These are phyloP conservation scores for Lophiotrema nucula DNA, from an alignment of 495 filamentous ascomycete genomes.

Conservation along the genomic window DNA sequence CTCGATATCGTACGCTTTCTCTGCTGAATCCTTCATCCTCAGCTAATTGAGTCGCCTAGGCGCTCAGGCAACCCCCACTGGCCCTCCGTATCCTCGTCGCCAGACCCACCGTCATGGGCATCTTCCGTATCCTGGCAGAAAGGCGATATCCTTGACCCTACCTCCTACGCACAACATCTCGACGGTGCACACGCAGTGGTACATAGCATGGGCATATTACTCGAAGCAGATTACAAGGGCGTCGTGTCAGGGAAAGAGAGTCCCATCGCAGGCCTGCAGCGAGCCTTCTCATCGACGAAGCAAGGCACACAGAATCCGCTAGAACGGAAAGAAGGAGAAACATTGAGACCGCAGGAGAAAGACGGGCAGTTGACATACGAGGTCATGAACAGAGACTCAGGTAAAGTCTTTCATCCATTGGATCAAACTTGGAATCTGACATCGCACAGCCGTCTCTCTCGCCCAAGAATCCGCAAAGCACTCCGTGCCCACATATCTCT, in stretches of 20 bases:
- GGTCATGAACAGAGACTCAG: slow-evolving; percentile 91
- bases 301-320: slow-evolving; percentile 67
- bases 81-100: slow-evolving; percentile 71
- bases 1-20: slow-evolving; percentile 69
- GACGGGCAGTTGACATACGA: slow-evolving; percentile 89
- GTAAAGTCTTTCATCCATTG: slow-evolving; percentile 41
- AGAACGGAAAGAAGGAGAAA: slow-evolving; percentile 53
- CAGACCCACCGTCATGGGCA: slow-evolving; percentile 74
- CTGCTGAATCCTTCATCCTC: too few species aligned
- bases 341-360: slow-evolving; percentile 60
- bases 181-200: slow-evolving; percentile 77
- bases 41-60: slow-evolving; percentile 44
- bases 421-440: background rate
- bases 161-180: slow-evolving; percentile 70
- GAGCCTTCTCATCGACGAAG: slow-evolving; percentile 70
- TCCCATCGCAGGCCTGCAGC: slow-evolving; percentile 67
- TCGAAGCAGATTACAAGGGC: slow-evolving; percentile 97
- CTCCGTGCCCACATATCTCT: slow-evolving; percentile 70
- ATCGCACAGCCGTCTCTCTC: slow-evolving; percentile 63
- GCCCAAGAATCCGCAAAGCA: slow-evolving; percentile 71
- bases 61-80: slow-evolving; percentile 87
- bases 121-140: slow-evolving; percentile 79
- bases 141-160: slow-evolving; percentile 80
- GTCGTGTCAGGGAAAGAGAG: slow-evolving; percentile 80
- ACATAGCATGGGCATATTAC: slow-evolving; percentile 91